Base-by-base conservation (phyloP, 257 asterid species). In the Nicotiana benthamiana region DNA sequence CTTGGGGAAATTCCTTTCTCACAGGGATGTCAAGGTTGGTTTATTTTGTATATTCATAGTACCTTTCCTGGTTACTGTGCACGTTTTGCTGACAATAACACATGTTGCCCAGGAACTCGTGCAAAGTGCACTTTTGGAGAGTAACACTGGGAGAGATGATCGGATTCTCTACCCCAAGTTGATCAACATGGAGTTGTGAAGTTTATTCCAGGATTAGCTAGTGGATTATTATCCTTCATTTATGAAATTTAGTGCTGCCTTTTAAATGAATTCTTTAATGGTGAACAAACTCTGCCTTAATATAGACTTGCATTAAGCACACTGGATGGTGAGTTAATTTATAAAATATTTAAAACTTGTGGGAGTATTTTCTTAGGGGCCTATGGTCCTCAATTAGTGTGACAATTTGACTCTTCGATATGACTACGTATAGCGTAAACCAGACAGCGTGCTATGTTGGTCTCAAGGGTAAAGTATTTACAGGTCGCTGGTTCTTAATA, bases 11-110 rank as follows among this genome's bases (percentile, higher is more conserved):
- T 96, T 88, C 83, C 94, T 96, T 18, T 81, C 99, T 0, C 91
- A 93, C 88, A 85, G 97, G 79, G 97, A 91, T 86, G 99, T 93
- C 27, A 96, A 94, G 99, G 99, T 95, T 77, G 17, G 87, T 80
- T 75, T 76, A 24, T 81, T 28, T 20, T 3, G 20, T 40, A 40
- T 56, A 11, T 77, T 32, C 9, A 22, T 57, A 57, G 57, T 79
- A 20, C 59, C 26, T 6, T 27, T 28, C 13, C 7, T 61, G 74
- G 34, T 54, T 68, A 22, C 78, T 79, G 34, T 51, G 22, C 65
- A 80, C 30, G 20, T 46, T 46, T 5, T 48, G 56, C 28, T 18
- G 80, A 51, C 81, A 63, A 36, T 8, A 30, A 70, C 22, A 0
- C 10, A n/a, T 30, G 48, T 51, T 22, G 36, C 46, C 62, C 84